Conservation (phyloP, 202 grass and related monocot species). For the Carex sylvatica region DNA sequence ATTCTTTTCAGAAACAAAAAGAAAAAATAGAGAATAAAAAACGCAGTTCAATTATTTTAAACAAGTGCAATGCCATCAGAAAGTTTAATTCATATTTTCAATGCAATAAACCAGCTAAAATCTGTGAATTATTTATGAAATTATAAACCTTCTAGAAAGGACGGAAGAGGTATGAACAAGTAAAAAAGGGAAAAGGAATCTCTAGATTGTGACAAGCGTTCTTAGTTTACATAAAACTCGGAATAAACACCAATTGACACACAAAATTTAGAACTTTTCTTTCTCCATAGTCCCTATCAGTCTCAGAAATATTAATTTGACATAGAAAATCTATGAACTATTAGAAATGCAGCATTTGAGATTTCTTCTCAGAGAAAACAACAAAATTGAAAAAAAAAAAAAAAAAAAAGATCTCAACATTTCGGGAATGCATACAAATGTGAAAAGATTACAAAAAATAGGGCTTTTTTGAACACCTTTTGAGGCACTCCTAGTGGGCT, state of each 20-base stretch:
- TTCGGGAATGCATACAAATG: neutral
- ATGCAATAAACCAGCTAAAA: neutral
- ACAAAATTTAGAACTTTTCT: neutral
- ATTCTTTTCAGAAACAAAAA: neutral
- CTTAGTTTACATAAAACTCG: neutral
- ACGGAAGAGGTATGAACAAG: neutral
- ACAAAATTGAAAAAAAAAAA: neutral
- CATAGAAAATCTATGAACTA: neutral
- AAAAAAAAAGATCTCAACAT: neutral
- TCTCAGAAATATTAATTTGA: neutral
- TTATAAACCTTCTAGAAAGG: neutral
- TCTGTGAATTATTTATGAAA: neutral
- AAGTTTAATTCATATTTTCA: conserved; percentile 10
- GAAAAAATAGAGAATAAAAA: neutral
- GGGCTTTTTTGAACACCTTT: conserved; percentile 31
- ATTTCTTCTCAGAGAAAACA: neutral
- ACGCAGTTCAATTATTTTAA: neutral
- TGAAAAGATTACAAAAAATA: neutral
- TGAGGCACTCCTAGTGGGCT: conserved; percentile 67
- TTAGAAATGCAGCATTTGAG: neutral
- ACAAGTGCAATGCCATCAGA: neutral
- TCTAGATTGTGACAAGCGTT: neutral
- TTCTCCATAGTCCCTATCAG: neutral
- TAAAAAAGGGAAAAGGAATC: neutral
- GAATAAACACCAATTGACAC: neutral